A percentile compares a stretch with the other conserved stretches of the same genome.
Conservation (phyloP, 2,329 filamentous ascomycete species). For the Sphaerulina musiva region DNA sequence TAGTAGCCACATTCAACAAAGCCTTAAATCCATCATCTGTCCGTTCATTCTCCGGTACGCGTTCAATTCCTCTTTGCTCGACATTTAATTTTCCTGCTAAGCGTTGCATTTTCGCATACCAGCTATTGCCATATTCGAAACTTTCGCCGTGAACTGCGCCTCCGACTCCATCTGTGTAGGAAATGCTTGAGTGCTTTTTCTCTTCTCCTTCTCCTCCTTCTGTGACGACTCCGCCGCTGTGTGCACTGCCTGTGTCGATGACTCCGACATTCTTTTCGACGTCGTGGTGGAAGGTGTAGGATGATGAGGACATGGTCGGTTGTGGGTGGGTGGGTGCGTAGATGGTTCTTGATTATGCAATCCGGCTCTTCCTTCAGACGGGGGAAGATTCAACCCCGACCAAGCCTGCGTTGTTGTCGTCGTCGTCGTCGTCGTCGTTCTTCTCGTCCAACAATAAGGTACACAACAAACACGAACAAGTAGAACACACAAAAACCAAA, state of each 20-base stretch:
- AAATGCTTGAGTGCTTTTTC: slow-evolving; percentile 1
- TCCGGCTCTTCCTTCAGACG: slow-evolving; percentile 9
- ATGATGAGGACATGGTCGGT: background rate
- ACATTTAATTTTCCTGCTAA: slow-evolving; percentile 60
- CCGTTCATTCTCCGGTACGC: slow-evolving; percentile 63
- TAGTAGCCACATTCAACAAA: slow-evolving; percentile 61
- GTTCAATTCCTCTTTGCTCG: slow-evolving; percentile 69
- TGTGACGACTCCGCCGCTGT: slow-evolving; percentile 3
- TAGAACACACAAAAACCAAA: too few species aligned
- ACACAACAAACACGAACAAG: too few species aligned
- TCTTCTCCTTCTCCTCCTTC: slow-evolving; percentile 1
- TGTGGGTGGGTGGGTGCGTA: slow-evolving; percentile 10
- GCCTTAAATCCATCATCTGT: slow-evolving; percentile 50
- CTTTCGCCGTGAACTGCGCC: slow-evolving; percentile 52
- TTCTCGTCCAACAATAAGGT: too few species aligned
- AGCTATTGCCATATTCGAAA: slow-evolving; percentile 51
- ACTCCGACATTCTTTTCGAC: slow-evolving; percentile 19
- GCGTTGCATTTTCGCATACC: slow-evolving; percentile 55
- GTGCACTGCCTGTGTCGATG: slow-evolving; percentile 6
- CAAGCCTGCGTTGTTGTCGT: too few species aligned
- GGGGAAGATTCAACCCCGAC: too few species aligned
- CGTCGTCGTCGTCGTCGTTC: too few species aligned
- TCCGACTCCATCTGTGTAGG: slow-evolving; percentile 33
- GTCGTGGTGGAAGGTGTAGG: slow-evolving; percentile 12
- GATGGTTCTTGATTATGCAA: background rate